Base-by-base conservation (phyloP, 257 asterid genomes). In the Sherardia arvensis region DNA sequence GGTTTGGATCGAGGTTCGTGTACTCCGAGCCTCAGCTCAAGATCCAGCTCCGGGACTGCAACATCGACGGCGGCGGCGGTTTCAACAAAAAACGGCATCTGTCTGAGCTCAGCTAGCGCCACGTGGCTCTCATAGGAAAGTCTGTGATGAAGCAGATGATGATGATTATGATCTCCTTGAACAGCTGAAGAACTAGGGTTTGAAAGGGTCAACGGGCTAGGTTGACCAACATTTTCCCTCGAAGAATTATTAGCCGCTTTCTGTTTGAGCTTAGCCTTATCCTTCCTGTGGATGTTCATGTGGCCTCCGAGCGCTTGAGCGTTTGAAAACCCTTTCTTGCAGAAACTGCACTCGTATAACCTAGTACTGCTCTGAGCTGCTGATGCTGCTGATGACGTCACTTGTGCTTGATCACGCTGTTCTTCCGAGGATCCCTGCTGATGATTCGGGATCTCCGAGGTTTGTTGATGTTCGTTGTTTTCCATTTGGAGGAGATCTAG, bases 291-390 rank as follows among this genome's bases (percentile, higher is more conserved):
- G 27, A 71, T 71, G 18, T 71, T 71, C 75, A 71, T 71, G 66
- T 71, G 75, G n/a, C 75, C 75, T 57, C 75, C 75, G 0, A 71
- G 75, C 1, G 75, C 75, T 14, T 71, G 75, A 9, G 75, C 75
- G 25, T 57, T 71, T 32, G 75, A 55, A 58, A 64, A 71, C 2
- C 66, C 69, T 47, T 59, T 71, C 66, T 71, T 71, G 66, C 75
- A 71, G 3, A 71, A 71, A 65, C 22, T 64, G 66, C 75, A 71
- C 29, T 71, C 70, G 20, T 71, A 71, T 54, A 66, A 14, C 51
- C 72, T 67, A 3, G 45, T 20, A 21, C 27, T 49, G 1, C 4
- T 10, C 15, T 58, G 25, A 28, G 48, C 34, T 40, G 66, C n/a
- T 62, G 62, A 3, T 1, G 29, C n/a, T 29, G 45, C 29, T 7